These are phyloP conservation scores for Keithomyces neogunnii DNA, from an alignment of 2,329 filamentous ascomycete species.

Conservation along the genomic window DNA sequence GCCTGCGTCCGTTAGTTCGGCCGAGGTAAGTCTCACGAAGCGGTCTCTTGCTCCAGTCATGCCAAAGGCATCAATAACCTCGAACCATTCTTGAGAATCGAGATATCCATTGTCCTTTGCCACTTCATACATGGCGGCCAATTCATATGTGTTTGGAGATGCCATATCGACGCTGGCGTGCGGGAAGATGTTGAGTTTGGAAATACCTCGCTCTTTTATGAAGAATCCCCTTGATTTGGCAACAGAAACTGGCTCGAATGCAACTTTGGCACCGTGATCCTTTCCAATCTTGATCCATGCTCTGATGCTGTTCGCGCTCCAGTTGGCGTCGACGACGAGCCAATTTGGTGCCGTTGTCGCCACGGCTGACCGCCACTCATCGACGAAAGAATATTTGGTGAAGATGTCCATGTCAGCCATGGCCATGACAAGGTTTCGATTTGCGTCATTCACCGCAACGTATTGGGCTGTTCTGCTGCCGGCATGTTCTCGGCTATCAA, in stretches of 20 bases:
- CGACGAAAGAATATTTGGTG: constrained; percentile 41
- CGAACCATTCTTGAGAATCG: constrained; percentile 67
- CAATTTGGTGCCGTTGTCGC: constrained; percentile 55
- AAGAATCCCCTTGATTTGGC: constrained; percentile 70
- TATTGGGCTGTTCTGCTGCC: constrained; percentile 77
- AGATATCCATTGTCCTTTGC: constrained; percentile 62
- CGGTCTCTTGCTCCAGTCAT: constrained; percentile 66
- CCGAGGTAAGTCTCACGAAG: constrained; percentile 59
- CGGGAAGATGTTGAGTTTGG: constrained; percentile 46
- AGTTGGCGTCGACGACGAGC: constrained; percentile 83
- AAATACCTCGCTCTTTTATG: constrained; percentile 27
- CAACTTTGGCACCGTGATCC: constrained; percentile 48
- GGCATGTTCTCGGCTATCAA: constrained; percentile 38
- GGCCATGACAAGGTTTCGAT: constrained; percentile 78
- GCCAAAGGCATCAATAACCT: constrained; percentile 68
- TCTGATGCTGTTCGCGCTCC: constrained; percentile 57
- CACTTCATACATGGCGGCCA: constrained; percentile 66
- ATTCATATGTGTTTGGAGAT: constrained; percentile 77
- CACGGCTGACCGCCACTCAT: constrained; percentile 54
- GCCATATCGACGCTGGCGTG: constrained; percentile 59
- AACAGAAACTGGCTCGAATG: constrained; percentile 84
- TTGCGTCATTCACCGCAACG: constrained; percentile 75
- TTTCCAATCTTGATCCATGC: constrained; percentile 59
- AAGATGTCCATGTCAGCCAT: constrained; percentile 96
- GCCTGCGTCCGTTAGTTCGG: constrained; percentile 64